phyloP scores from a whole-genome alignment of 2,329 filamentous ascomycete species.

The Xylaria sp. region DNA sequence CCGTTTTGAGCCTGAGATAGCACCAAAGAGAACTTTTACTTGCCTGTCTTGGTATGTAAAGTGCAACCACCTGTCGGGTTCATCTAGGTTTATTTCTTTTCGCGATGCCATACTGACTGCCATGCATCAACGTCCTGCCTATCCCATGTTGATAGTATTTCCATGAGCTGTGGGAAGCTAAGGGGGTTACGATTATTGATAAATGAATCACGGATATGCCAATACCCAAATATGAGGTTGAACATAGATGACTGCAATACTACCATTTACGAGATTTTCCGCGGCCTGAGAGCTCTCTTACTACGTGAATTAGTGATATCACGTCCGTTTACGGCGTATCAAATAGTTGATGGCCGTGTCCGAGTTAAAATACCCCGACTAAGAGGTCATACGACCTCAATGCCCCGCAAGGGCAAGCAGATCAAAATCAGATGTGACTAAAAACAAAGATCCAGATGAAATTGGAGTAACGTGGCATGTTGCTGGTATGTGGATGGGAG shows the following conservation, averaged over 20 bases:
- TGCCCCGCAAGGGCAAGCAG: slow-evolving; percentile 41
- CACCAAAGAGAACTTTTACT: background rate
- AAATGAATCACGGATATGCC: background rate
- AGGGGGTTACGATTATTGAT: background rate
- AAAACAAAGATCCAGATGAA: slow-evolving; percentile 26
- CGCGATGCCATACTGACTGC: background rate
- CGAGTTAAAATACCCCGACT: slow-evolving; percentile 35
- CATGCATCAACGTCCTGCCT: background rate
- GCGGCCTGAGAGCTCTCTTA: background rate
- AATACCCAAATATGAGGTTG: background rate
- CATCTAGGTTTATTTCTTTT: background rate
- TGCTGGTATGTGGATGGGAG: slow-evolving; percentile 7
- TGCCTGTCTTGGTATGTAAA: background rate
- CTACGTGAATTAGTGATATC: slow-evolving; percentile 5
- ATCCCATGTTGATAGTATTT: background rate
- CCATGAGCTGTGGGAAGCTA: background rate
- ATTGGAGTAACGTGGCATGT: slow-evolving; percentile 31
- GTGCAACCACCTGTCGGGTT: background rate
- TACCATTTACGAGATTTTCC: background rate
- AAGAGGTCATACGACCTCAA: slow-evolving; percentile 45
- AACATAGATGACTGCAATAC: background rate
- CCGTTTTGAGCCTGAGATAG: background rate
- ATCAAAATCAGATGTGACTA: slow-evolving; percentile 41
- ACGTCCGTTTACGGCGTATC: slow-evolving; percentile 17
- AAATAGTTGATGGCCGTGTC: slow-evolving; percentile 39